Base-by-base conservation (phyloP, 2,329 filamentous ascomycete species). In the Fusarium sp. region DNA sequence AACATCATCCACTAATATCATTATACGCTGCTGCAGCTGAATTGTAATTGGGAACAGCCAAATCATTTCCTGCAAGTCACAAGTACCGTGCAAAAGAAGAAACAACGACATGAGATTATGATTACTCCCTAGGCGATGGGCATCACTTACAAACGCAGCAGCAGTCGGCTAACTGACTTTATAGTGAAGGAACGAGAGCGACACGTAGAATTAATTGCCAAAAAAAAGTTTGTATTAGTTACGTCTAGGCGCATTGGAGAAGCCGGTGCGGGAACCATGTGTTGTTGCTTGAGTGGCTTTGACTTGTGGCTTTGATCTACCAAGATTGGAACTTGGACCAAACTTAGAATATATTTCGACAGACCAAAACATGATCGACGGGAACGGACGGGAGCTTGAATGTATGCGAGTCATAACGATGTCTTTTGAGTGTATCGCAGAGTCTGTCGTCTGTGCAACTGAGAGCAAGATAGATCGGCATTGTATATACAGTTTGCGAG, bases 221-320 rank as follows among this genome's bases (percentile, higher is more conserved):
- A 11, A 28, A 11, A 28, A 11, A 5, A 11, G 26, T 28, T 28
- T 28, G 20, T 6, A 11, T 13, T 49, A 33, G 2, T 10, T 46
- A 14, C 8, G 33, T 4, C 33, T n/a, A 35, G 33, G 17, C 35
- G 35, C 19, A 47, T 47, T 64, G 50, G 64, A 48, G 62, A 51
- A 49, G 35, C 14, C 9, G 30, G 24, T 33, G 33, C 44, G 39
- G 48, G 54, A 61, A 39, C 33, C 44, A 17, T 33, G 35, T 37
- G 46, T 46, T 49, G 51, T 37, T 63, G 26, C 50, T 66, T 22
- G 28, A 58, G 44, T 50, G 61, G 64, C 40, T 54, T 50, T 40
- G 35, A 51, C 54, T 15, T 48, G 62, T 44, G 62, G 61, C 62
- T 62, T 55, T 52, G 58, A 65, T 65, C 43, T 49, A 57, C 58